Evolutionary conservation across 306 rosid species (phyloP).

Genomic region (Lathyrus oleraceus): DNA sequence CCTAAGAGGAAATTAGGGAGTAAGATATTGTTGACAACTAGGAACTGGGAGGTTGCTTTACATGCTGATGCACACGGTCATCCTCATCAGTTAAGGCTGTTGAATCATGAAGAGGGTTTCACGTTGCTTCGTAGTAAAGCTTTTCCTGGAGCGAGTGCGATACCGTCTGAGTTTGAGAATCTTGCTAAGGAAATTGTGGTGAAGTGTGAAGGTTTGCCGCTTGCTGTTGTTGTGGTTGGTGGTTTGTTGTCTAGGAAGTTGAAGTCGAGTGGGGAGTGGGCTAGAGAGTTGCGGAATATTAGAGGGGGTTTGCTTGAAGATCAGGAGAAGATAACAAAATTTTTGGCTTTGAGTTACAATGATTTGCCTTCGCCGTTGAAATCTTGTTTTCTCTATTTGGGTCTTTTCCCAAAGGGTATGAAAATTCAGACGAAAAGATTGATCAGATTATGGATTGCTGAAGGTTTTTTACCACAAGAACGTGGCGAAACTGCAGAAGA

Average conservation of each 20-base stretch:
- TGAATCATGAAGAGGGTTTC: conserved; percentile 43
- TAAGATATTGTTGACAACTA: conserved; percentile 45
- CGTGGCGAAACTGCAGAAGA: conserved; percentile 46
- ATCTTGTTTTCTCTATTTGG: conserved; percentile 50
- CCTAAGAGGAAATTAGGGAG: conserved; percentile 42
- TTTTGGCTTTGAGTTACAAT: conserved; percentile 48
- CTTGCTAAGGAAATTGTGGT: conserved; percentile 43
- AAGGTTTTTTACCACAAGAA: conserved; percentile 49
- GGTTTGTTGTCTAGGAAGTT: conserved; percentile 48
- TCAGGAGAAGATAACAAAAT: conserved; percentile 39
- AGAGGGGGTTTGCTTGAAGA: conserved; percentile 43
- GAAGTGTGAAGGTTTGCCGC: conserved; percentile 51
- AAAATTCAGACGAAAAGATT: conserved; percentile 43
- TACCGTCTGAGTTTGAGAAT: conserved; percentile 38
- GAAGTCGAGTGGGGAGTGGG: conserved; percentile 45
- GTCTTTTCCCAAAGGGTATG: conserved; percentile 43
- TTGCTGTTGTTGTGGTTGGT: conserved; percentile 51
- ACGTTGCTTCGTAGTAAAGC: conserved; percentile 44
- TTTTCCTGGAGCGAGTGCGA: conserved; percentile 30
- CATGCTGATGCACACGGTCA: conserved; percentile 40
- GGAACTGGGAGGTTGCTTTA: conserved; percentile 44
- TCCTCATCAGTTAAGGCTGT: conserved; percentile 37
- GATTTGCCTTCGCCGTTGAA: conserved; percentile 47
- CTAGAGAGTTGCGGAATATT: conserved; percentile 37
- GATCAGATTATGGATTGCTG: conserved; percentile 49